A percentile compares a stretch with the other conserved stretches of the same genome.
These are phyloP conservation scores for Blastobotrys parvus DNA, from an alignment of 805 yeast species.

Conservation along the genomic window DNA sequence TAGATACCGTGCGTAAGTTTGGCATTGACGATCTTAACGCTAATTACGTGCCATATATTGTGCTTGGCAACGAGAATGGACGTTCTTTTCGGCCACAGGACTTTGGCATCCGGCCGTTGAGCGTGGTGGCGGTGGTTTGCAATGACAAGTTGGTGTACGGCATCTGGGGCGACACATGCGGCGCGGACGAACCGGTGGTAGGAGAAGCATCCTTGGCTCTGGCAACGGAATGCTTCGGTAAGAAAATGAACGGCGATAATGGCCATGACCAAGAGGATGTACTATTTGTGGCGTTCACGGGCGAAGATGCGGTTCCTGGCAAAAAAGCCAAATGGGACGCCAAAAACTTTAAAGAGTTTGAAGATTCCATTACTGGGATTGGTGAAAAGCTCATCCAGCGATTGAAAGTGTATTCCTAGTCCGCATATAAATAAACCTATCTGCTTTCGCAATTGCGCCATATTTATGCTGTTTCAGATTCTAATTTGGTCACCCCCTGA, in stretches of 20 bases:
- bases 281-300: conserved; percentile 5
- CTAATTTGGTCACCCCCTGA: neutral
- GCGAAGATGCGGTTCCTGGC: conserved; percentile 7
- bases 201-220: conserved; percentile 7
- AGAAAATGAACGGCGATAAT: conserved; percentile 4
- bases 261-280: conserved; percentile 8
- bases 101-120: conserved; percentile 5
- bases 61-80: conserved; percentile 5
- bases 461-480: neutral
- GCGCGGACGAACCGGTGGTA: conserved; percentile 5
- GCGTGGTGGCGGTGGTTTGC: conserved; percentile 8
- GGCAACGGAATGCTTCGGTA: conserved; percentile 7
- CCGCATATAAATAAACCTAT: too few relatives aligned
- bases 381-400: conserved; percentile 6
- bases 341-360: conserved; percentile 3
- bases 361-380: conserved; percentile 3
- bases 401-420: neutral
- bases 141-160: conserved; percentile 6
- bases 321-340: conserved; percentile 8
- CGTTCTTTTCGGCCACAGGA: conserved; percentile 3
- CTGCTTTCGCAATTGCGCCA: too few relatives aligned
- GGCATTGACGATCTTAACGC: conserved; percentile 5
- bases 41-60: conserved; percentile 5
- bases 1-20: neutral
- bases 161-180: conserved; percentile 8